Evolutionary conservation across 2,329 filamentous ascomycete species (phyloP).

Genomic region (Xylaria sp.): DNA sequence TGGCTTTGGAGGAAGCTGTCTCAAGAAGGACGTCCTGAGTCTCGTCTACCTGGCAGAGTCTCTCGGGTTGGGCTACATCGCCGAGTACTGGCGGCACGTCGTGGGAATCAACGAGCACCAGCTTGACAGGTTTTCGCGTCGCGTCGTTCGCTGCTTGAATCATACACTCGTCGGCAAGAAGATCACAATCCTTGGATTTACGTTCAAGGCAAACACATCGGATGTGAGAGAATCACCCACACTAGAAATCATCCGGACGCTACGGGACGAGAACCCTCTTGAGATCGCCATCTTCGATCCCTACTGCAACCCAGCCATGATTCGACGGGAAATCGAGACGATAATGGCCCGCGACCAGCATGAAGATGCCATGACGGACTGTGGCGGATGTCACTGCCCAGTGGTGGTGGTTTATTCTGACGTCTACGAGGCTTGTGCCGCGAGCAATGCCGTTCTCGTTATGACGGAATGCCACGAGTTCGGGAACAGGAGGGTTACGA

Average conservation of each 20-base stretch:
- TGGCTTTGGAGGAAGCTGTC: not conserved
- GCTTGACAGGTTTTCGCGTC: not conserved
- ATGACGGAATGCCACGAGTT: not conserved
- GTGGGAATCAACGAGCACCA: not conserved
- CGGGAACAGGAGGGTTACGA: too few relatives aligned
- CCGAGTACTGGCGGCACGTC: not conserved
- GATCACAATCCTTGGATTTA: not conserved
- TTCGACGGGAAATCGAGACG: not conserved
- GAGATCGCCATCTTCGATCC: not conserved
- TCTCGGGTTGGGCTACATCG: not conserved
- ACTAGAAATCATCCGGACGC: not conserved
- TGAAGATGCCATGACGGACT: not conserved
- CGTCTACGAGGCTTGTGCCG: not conserved
- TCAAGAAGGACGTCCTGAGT: not conserved
- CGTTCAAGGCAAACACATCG: not conserved
- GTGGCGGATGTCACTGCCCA: not conserved
- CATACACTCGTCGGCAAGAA: not conserved
- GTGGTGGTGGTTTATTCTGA: not conserved
- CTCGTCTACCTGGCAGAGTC: not conserved
- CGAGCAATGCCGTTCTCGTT: not conserved
- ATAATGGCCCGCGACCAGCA: not conserved
- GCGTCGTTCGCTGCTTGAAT: not conserved
- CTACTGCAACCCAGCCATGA: not conserved
- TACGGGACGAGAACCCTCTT: not conserved
- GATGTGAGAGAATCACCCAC: not conserved